Percentiles rank a stretch among this genome's conserved stretches.
Evolutionary conservation across 2,329 filamentous ascomycete genomes (phyloP).

Genomic region (Magnaporthiopsis rhizophila): DNA sequence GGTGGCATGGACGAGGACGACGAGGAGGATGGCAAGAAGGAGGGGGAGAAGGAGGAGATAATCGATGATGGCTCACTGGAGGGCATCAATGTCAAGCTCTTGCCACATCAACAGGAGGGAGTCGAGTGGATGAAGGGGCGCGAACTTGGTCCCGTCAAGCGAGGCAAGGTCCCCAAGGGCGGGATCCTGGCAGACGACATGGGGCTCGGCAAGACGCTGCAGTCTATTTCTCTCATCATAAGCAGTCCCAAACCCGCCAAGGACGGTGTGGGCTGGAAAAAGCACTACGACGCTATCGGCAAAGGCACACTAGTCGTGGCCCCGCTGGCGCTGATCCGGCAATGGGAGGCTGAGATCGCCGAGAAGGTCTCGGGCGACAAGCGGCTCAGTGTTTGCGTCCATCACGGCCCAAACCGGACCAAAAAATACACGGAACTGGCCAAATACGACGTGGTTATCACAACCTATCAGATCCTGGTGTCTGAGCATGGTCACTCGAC

Average conservation of each 20-base stretch:
- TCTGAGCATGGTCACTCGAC: slow-evolving; percentile 75
- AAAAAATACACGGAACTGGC: slow-evolving; percentile 71
- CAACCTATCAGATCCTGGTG: slow-evolving; percentile 90
- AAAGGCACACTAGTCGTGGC: slow-evolving; percentile 87
- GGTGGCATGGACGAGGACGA: slow-evolving; percentile 64
- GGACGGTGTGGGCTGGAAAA: slow-evolving; percentile 53
- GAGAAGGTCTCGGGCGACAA: slow-evolving; percentile 67
- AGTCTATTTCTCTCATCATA: slow-evolving; percentile 83
- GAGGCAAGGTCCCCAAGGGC: slow-evolving; percentile 74
- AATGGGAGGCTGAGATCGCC: slow-evolving; percentile 92
- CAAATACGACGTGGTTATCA: slow-evolving; percentile 85
- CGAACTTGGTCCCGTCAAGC: slow-evolving; percentile 79
- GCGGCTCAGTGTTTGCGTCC: slow-evolving; percentile 72
- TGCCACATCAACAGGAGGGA: slow-evolving; percentile 91
- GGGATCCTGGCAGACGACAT: slow-evolving; percentile 96
- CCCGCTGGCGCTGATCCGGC: slow-evolving; percentile 86
- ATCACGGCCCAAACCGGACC: slow-evolving; percentile 80
- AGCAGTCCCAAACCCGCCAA: slow-evolving; percentile 66
- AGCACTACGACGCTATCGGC: slow-evolving; percentile 59
- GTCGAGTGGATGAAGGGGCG: slow-evolving; percentile 93
- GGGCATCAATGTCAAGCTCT: slow-evolving; percentile 76
- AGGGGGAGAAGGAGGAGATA: slow-evolving; percentile 34
- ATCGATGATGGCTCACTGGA: slow-evolving; percentile 51
- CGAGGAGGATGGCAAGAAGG: slow-evolving; percentile 53
- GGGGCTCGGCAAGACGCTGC: slow-evolving; percentile 93